Evolutionary conservation across 2,329 filamentous ascomycete species (phyloP), one percentile per base, ranked within the genome.

Genomic region (Venturia aucupariae): DNA sequence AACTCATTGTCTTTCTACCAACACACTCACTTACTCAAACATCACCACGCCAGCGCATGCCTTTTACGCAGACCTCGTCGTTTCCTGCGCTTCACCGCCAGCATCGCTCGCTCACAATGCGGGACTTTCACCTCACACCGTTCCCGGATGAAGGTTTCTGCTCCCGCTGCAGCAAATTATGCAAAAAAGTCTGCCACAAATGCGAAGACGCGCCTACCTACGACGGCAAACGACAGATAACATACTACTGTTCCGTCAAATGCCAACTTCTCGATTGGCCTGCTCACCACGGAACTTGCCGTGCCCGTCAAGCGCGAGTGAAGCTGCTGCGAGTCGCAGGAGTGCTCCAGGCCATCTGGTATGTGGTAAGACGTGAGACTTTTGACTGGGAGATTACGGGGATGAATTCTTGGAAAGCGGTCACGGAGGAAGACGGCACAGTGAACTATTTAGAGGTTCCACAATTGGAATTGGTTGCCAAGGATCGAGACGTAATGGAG

Each of bases 131-230:
- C 19, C 51, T 57, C 51, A 57, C 51, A 10, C 51, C 51, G 4
- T 57, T 57, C 17, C 51, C 27, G 2, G 22, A 35, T 30, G 51
- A 57, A 35, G 51, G 51, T 13, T 57, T 57, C 51, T 57, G 51
- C 30, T 32, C 51, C 15, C 51, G 51, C 27, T 57, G 51, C 27
- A 32, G 27, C 15, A 57, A 35, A 57, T 22, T 57, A 2, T 61
- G 59, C 17, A 61, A 22, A 17, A 61, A 61, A 61, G n/a, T 61
- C 39, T 61, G 59, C 17, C 38, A 55, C 46, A 62, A 54, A 62
- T 46, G 61, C 24, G 46, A 62, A 32, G 41, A 62, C 24, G 61
- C 46, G n/a, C 61, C 46, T 27, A 35, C 41, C 11, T 57, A 57
- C 17, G 51, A 57, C 30, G 30, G 51, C 30, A 57, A 35, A n/a